These are phyloP conservation scores for Darksidea phi DNA, from an alignment of 495 filamentous ascomycete genomes.

Conservation along the genomic window DNA sequence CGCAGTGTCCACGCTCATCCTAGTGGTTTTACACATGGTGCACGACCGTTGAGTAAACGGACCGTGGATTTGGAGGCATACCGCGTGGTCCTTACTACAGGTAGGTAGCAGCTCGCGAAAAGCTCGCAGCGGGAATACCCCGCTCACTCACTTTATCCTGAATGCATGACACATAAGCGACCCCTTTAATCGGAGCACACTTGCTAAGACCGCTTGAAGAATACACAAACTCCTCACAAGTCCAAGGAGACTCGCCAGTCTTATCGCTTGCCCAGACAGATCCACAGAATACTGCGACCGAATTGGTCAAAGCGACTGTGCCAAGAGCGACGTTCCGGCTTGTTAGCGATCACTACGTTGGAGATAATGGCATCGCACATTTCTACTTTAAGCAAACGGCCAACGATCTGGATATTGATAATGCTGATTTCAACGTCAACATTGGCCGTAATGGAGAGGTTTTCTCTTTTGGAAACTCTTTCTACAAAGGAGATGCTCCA, in stretches of 20 bases:
- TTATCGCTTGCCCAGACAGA: background rate
- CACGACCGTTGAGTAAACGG: background rate
- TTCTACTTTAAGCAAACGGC: slow-evolving; percentile 56
- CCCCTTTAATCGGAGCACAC: too few relatives aligned
- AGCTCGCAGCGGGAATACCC: too few relatives aligned
- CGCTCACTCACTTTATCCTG: too few relatives aligned
- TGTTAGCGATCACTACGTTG: slow-evolving; percentile 49
- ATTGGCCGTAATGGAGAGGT: slow-evolving; percentile 44
- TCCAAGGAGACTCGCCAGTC: background rate
- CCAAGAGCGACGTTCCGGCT: slow-evolving; percentile 45
- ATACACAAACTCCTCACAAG: slow-evolving; percentile 3
- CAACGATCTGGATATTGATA: slow-evolving; percentile 55
- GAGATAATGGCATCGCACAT: slow-evolving; percentile 52
- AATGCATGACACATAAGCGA: too few relatives aligned
- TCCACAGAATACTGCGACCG: slow-evolving; percentile 26
- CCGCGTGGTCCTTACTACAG: background rate
- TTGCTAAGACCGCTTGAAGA: too few relatives aligned
- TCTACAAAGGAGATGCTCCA: slow-evolving; percentile 41
- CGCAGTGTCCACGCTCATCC: background rate
- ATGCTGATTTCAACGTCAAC: slow-evolving; percentile 58
- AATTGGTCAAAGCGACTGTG: slow-evolving; percentile 34
- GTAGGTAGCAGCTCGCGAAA: too few relatives aligned
- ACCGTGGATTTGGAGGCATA: slow-evolving; percentile 1
- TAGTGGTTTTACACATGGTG: background rate
- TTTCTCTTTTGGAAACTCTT: slow-evolving; percentile 49